Percentiles rank a stretch among this genome's conserved stretches.
Evolutionary conservation across 768 basidiomycete genomes (phyloP).

Genomic region (Cytidiella melzeri): DNA sequence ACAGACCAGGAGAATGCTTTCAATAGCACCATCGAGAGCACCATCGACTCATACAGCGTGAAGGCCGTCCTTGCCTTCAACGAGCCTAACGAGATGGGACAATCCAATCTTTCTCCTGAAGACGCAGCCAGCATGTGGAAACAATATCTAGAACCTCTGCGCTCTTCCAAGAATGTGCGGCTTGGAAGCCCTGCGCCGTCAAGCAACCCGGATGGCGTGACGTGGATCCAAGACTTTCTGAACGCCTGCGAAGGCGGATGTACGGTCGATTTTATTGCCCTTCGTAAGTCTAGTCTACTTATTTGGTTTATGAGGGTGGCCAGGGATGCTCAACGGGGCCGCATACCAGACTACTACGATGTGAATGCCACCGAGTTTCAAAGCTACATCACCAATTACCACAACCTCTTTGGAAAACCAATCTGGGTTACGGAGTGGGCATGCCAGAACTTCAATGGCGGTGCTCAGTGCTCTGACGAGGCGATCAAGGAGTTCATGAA

Average conservation of each 20-base stretch:
- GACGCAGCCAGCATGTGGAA: slow-evolving; percentile 48
- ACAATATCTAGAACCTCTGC: slow-evolving; percentile 45
- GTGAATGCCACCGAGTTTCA: slow-evolving; percentile 48
- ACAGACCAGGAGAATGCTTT: slow-evolving; percentile 32
- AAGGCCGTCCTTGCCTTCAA: slow-evolving; percentile 48
- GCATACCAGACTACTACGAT: no score
- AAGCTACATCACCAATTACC: slow-evolving; percentile 43
- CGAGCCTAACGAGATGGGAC: slow-evolving; percentile 41
- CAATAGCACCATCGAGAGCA: slow-evolving; percentile 34
- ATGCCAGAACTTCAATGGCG: slow-evolving; percentile 38
- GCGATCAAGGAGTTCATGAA: slow-evolving; percentile 45
- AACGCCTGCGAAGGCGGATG: slow-evolving; percentile 43
- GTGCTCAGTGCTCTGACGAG: slow-evolving; percentile 38
- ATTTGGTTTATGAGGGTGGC: no score
- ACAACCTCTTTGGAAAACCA: slow-evolving; percentile 43
- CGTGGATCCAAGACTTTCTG: slow-evolving; percentile 50
- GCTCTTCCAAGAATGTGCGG: slow-evolving; percentile 34
- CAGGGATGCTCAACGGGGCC: no score
- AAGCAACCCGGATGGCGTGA: slow-evolving; percentile 44
- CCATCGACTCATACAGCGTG: slow-evolving; percentile 31
- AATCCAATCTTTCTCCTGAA: slow-evolving; percentile 44
- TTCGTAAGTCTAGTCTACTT: no score
- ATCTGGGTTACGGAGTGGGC: slow-evolving; percentile 62
- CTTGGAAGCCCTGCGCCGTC: slow-evolving; percentile 52
- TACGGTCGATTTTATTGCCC: slow-evolving; percentile 50